Evolutionary conservation across 2,329 filamentous ascomycete genomes (phyloP).

Genomic region (Monilinia aucupariae): DNA sequence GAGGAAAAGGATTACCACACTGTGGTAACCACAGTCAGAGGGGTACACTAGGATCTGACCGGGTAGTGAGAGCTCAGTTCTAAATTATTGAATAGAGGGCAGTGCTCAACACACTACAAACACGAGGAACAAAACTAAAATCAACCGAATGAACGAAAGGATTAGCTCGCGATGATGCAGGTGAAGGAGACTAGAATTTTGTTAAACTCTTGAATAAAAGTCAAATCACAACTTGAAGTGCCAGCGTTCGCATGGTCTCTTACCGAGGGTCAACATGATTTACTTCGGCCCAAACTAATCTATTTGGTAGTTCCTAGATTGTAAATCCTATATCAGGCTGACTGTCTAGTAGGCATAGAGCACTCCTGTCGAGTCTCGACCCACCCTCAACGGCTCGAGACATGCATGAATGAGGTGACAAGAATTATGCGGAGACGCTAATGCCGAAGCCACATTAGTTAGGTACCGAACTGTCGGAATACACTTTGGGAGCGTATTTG

Average conservation of each 20-base stretch:
- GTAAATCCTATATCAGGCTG: too few species aligned
- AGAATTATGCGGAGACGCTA: neutral
- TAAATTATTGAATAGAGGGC: neutral
- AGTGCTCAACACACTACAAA: neutral
- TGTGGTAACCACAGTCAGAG: neutral
- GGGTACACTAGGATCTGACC: neutral
- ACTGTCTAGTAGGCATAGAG: neutral
- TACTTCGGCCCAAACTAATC: neutral
- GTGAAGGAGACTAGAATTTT: neutral
- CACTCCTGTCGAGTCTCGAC: neutral
- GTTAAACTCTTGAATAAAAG: neutral
- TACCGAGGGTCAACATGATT: neutral
- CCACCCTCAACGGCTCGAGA: neutral
- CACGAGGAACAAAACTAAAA: neutral
- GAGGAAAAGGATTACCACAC: neutral
- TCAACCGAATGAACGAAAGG: neutral
- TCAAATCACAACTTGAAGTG: neutral
- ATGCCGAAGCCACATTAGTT: neutral
- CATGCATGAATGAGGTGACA: neutral
- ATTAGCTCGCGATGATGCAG: neutral
- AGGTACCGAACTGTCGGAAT: neutral
- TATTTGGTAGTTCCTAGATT: neutral
- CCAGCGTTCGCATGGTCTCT: too few species aligned
- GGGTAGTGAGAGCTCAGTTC: neutral
- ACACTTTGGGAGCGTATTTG: neutral